phyloP scores from a whole-genome alignment of 768 basidiomycete genomes.

The Phlebiopsis flavidoalba region DNA sequence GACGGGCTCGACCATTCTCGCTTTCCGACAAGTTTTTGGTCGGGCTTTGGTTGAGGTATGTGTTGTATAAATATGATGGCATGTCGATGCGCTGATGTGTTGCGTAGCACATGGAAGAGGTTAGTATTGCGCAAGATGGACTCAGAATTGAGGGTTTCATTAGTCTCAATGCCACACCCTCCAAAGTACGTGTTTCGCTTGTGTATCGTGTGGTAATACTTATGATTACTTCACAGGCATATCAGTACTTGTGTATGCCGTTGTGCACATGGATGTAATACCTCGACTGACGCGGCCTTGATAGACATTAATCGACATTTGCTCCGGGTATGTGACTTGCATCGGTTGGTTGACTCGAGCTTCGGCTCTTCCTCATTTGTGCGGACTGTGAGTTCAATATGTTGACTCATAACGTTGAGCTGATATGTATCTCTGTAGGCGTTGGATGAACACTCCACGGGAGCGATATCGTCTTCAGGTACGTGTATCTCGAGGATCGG shows the following conservation, averaged over 20 bases:
- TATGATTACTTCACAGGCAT: conserved; percentile 40
- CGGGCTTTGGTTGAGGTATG: conserved; percentile 63
- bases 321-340: conserved; percentile 59
- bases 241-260: conserved; percentile 80
- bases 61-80: not conserved
- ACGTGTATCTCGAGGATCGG: not conserved
- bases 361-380: conserved; percentile 69
- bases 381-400: conserved; percentile 51
- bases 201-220: not conserved
- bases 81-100: not conserved
- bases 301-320: conserved; percentile 80
- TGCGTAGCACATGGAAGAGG: conserved; percentile 61
- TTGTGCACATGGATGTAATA: not conserved
- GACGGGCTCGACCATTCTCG: conserved; percentile 58
- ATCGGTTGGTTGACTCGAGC: conserved; percentile 56
- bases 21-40: conserved; percentile 75
- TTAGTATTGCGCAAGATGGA: conserved; percentile 43
- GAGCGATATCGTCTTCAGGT: conserved; percentile 18
- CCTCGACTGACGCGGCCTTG: conserved; percentile 45
- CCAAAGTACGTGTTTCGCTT: conserved; percentile 47
- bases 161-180: conserved; percentile 66
- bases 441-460: conserved; percentile 59
- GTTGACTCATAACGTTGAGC: not conserved
- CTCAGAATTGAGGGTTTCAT: conserved; percentile 77
- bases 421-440: conserved; percentile 38